These are phyloP conservation scores for Phytophthora cactorum DNA, from an alignment of 352 stramenopile genomes.

Conservation along the genomic window DNA sequence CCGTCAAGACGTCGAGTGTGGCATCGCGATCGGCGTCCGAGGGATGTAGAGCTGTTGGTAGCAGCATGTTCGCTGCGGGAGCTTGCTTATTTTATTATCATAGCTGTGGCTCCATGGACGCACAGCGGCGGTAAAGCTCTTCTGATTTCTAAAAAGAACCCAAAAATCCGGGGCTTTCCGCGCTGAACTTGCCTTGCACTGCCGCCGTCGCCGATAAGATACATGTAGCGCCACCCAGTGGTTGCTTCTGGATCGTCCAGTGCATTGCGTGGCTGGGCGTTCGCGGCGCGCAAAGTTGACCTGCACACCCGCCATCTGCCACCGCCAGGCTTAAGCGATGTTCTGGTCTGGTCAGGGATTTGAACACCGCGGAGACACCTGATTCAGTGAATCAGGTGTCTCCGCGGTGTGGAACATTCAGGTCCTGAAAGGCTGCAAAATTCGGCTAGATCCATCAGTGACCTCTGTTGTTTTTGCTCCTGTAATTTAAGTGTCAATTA, in stretches of 20 bases:
- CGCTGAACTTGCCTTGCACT: not conserved
- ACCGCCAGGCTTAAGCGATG: conserved; percentile 10
- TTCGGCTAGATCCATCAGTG: not conserved
- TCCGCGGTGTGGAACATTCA: too few relatives aligned
- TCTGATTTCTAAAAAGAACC: conserved; percentile 26
- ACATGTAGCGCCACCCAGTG: not conserved
- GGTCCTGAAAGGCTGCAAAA: not conserved
- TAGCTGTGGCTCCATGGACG: not conserved
- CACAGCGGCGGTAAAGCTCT: not conserved
- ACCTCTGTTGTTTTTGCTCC: not conserved
- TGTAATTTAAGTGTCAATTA: not conserved
- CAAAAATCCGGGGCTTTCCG: conserved; percentile 26
- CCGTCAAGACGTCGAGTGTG: conserved; percentile 24
- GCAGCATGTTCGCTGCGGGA: not conserved
- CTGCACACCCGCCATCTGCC: conserved; percentile 20
- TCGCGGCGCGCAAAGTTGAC: not conserved
- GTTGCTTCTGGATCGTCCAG: not conserved
- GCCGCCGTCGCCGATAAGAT: conserved; percentile 7
- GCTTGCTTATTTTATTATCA: not conserved
- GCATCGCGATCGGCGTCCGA: conserved; percentile 14
- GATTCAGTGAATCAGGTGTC: too few relatives aligned
- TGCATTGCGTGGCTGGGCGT: conserved; percentile 2
- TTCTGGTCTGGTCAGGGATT: conserved; percentile 12
- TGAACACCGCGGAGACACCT: too few relatives aligned
- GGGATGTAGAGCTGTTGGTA: conserved; percentile 3